Percentiles rank a stretch among this genome's conserved stretches.
Evolutionary conservation across 441 rosid genomes (phyloP).

Genomic region (Biscutella laevigata): DNA sequence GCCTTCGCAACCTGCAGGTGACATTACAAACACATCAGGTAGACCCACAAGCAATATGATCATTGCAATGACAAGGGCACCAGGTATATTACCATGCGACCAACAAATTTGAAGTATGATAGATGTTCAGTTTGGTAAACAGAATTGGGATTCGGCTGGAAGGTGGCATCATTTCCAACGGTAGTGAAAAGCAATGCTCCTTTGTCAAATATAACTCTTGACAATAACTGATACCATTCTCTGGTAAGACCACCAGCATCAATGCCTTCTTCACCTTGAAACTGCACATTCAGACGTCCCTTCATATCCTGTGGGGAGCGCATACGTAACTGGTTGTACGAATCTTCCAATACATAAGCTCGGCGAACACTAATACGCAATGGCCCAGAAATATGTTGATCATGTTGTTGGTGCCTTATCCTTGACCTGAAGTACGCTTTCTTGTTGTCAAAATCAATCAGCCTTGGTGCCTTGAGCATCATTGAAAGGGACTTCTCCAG

Average conservation of each 20-base stretch:
- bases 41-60: not conserved
- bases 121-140: constrained; percentile 96
- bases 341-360: constrained; percentile 93
- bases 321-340: constrained; percentile 96
- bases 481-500: constrained; percentile 87
- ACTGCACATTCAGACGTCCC: constrained; percentile 91
- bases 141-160: constrained; percentile 98
- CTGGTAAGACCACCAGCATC: constrained; percentile 99
- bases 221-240: constrained; percentile 96
- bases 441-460: constrained; percentile 97
- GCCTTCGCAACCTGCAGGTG: constrained; percentile 85
- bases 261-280: constrained; percentile 99
- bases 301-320: constrained; percentile 81
- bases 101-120: constrained; percentile 93
- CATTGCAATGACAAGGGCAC: constrained; percentile 5
- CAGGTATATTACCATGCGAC: constrained; percentile 69
- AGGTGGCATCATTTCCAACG: constrained; percentile 87
- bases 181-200: constrained; percentile 94
- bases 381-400: constrained; percentile 83
- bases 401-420: constrained; percentile 86
- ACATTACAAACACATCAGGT: constrained; percentile 23
- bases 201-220: constrained; percentile 95
- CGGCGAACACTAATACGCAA: constrained; percentile 85
- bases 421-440: constrained; percentile 87
- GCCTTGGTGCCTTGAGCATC: constrained; percentile 90